Conservation (phyloP, 306 rosid genomes). For the Fragaria vesca region DNA sequence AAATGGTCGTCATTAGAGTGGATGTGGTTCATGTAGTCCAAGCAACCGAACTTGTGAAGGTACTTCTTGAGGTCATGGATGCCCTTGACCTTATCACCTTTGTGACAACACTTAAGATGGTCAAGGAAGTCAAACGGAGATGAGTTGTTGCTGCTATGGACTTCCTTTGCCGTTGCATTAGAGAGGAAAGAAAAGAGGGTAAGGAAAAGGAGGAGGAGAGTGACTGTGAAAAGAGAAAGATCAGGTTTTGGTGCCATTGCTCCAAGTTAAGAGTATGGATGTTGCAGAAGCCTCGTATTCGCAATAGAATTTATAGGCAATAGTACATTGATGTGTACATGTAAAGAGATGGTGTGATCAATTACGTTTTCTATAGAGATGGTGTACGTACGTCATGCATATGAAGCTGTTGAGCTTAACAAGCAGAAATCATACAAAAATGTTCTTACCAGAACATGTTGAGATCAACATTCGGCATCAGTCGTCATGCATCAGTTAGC, state of each 20-base stretch:
- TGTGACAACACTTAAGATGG: conserved; percentile 29
- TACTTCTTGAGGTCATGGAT: conserved; percentile 32
- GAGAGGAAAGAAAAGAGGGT: conserved; percentile 1
- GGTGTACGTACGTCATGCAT: neutral
- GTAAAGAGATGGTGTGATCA: neutral
- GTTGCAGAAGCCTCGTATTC: neutral
- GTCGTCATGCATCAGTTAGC: neutral
- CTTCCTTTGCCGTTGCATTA: neutral
- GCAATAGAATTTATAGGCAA: too few species aligned
- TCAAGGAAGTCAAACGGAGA: conserved; percentile 31
- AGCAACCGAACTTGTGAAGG: conserved; percentile 43
- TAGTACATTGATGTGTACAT: neutral
- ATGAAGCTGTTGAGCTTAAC: neutral
- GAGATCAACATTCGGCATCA: neutral
- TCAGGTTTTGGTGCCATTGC: conserved; percentile 19
- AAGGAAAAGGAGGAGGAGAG: neutral
- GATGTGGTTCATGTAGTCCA: conserved; percentile 4
- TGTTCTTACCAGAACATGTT: too few species aligned
- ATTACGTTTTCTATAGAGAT: neutral
- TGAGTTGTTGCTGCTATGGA: neutral
- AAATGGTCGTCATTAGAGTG: conserved; percentile 18
- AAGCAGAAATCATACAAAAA: neutral
- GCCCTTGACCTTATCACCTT: conserved; percentile 40
- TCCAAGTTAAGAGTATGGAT: neutral
- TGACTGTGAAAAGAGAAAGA: neutral